Evolutionary conservation across 768 basidiomycete genomes (phyloP).

Genomic region (Suillus brevipes): DNA sequence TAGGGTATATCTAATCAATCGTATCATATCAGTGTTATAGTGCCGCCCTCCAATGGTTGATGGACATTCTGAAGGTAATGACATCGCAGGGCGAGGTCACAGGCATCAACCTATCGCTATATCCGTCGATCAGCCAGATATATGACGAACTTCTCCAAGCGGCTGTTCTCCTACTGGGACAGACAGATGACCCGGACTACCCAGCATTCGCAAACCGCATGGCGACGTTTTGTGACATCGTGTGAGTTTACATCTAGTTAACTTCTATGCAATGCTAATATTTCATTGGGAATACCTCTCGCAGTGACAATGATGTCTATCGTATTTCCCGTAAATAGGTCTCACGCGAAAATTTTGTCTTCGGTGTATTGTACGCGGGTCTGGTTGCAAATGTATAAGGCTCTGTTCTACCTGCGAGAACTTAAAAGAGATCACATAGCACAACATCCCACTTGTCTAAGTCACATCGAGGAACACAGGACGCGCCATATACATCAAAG

Average conservation of each 20-base stretch:
- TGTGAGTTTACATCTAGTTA: not conserved
- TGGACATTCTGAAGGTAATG: not conserved
- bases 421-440: too few species aligned
- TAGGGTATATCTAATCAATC: not conserved
- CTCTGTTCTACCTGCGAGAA: not conserved
- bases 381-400: not conserved
- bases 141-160: not conserved
- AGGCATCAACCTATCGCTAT: not conserved
- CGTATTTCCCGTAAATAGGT: not conserved
- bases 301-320: not conserved
- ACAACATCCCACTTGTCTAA: too few species aligned
- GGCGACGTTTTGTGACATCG: not conserved
- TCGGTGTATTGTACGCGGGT: not conserved
- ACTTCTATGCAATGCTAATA: not conserved
- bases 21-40: not conserved
- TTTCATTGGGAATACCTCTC: not conserved
- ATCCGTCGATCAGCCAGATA: not conserved
- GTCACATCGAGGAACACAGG: not conserved
- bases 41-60: not conserved
- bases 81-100: not conserved
- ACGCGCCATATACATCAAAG: not conserved
- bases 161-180: not conserved
- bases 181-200: not conserved
- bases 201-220: not conserved
- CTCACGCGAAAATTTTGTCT: too few species aligned